phyloP scores from a whole-genome alignment of 805 yeast genomes.

The Candida insectorum region DNA sequence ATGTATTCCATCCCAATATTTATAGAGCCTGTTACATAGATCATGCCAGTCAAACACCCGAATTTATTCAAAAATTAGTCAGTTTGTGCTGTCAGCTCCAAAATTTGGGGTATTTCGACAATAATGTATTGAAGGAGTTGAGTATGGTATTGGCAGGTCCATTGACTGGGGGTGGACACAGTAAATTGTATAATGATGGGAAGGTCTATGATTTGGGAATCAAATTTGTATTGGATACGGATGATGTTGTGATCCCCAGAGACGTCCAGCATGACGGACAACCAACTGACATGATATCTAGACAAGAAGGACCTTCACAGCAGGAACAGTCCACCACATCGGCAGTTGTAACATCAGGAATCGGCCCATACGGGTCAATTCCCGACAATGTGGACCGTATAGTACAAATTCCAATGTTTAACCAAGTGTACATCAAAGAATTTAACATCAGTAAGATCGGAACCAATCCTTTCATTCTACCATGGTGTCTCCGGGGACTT shows the following conservation, averaged over 20 bases:
- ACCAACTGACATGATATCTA: not conserved
- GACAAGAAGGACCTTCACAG: not conserved
- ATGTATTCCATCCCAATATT: constrained; percentile 84
- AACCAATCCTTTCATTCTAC: constrained; percentile 78
- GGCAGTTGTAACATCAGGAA: constrained; percentile 15
- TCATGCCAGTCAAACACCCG: constrained; percentile 72
- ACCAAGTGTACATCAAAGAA: constrained; percentile 35
- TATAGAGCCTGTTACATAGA: constrained; percentile 89
- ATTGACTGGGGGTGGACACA: constrained; percentile 93
- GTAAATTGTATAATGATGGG: constrained; percentile 79
- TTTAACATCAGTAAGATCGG: constrained; percentile 67
- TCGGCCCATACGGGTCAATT: constrained; percentile 15
- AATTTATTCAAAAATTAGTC: constrained; percentile 71
- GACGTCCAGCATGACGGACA: constrained; percentile 5
- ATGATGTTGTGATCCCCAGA: constrained; percentile 47
- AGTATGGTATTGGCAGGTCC: constrained; percentile 78
- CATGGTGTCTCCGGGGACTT: constrained; percentile 90
- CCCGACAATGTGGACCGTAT: constrained; percentile 10
- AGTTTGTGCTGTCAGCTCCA: constrained; percentile 69
- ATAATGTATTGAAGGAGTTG: constrained; percentile 80
- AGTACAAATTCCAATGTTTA: constrained; percentile 25
- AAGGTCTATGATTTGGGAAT: constrained; percentile 81
- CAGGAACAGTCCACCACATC: not conserved
- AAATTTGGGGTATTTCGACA: constrained; percentile 78
- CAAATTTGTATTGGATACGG: constrained; percentile 71